Evolutionary conservation across 305 asterid genomes (phyloP).

Genomic region (Ilex paraguariensis): DNA sequence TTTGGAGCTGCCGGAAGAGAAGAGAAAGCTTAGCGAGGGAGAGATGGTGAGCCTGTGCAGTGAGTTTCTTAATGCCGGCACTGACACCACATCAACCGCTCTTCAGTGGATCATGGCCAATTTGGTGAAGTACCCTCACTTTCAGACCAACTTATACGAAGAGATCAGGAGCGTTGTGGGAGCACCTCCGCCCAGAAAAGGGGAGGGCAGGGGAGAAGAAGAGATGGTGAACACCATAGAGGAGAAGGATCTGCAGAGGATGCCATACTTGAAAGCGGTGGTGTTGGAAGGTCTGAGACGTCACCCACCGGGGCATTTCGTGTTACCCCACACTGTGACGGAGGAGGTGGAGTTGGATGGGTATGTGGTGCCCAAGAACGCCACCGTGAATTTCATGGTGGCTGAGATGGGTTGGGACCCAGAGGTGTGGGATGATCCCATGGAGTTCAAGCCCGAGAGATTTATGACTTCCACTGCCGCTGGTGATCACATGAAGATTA

Average conservation of each 20-base stretch:
- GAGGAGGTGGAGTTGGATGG: constrained; percentile 52
- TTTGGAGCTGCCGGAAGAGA: constrained; percentile 15
- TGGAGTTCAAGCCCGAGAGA: constrained; percentile 46
- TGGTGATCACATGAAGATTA: neutral
- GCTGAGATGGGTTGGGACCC: too few species aligned
- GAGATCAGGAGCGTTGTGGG: constrained; percentile 8
- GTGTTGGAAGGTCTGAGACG: too few species aligned
- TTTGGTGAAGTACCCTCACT: neutral
- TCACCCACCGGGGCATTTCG: constrained; percentile 63
- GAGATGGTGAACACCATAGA: constrained; percentile 17
- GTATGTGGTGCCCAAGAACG: constrained; percentile 40
- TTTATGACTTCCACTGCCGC: constrained; percentile 21
- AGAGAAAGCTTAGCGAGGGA: constrained; percentile 12
- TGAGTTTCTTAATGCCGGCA: constrained; percentile 15
- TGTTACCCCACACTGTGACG: constrained; percentile 57
- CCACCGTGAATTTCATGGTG: constrained; percentile 14
- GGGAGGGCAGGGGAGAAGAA: neutral
- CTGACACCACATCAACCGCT: constrained; percentile 14
- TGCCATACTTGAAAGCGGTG: too few species aligned
- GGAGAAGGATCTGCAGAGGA: neutral
- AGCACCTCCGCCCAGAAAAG: neutral
- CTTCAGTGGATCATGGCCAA: constrained; percentile 25
- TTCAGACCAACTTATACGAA: constrained; percentile 11
- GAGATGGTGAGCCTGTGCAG: constrained; percentile 4
- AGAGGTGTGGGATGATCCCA: too few species aligned